Conservation (phyloP, 441 rosid genomes). For the Breynia disticha region DNA sequence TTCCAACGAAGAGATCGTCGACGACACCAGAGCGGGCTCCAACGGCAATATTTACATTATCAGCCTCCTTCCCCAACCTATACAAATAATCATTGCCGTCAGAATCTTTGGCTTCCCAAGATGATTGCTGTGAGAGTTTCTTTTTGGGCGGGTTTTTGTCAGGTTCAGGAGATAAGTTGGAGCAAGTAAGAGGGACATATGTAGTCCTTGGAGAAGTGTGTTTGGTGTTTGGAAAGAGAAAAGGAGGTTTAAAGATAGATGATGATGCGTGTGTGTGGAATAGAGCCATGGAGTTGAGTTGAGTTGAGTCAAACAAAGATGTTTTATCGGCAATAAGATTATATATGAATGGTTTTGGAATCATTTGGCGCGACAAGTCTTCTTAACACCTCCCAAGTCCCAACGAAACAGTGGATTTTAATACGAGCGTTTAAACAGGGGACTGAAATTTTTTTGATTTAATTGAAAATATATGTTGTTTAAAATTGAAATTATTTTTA, state of each 20-base stretch:
- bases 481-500: too few relatives aligned
- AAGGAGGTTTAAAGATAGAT: background rate
- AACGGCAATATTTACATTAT: conserved; percentile 76
- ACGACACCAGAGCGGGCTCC: conserved; percentile 77
- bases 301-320: too few relatives aligned
- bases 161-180: conserved; percentile 4
- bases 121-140: conserved; percentile 70
- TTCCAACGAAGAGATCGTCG: conserved; percentile 72
- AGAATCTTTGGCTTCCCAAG: conserved; percentile 79
- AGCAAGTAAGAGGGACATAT: conserved; percentile 6
- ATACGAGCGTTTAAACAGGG: too few relatives aligned
- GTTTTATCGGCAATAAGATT: too few relatives aligned
- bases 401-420: too few relatives aligned
- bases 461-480: too few relatives aligned
- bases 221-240: background rate
- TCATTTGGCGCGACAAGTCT: too few relatives aligned
- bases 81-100: conserved; percentile 82
- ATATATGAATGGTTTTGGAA: too few relatives aligned
- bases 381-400: too few relatives aligned
- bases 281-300: too few relatives aligned
- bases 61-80: conserved; percentile 74
- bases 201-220: background rate
- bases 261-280: too few relatives aligned
- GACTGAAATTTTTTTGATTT: too few relatives aligned
- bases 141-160: conserved; percentile 11